Conservation (phyloP, 2,329 filamentous ascomycete genomes). For the Botrytis sinoallii region DNA sequence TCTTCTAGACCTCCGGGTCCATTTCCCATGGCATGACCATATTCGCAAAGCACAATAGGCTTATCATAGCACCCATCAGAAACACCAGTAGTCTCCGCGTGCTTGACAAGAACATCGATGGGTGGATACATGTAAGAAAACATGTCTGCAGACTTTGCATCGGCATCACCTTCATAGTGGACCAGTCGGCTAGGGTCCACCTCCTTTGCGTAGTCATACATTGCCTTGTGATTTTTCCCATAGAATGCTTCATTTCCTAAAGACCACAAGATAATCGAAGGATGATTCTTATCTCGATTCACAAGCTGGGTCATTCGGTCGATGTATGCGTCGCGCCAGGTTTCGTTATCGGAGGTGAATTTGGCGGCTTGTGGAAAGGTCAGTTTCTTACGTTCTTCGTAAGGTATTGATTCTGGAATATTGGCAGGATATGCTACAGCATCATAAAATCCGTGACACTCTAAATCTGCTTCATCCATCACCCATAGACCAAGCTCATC, state of each 20-base stretch:
- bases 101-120: slow-evolving; percentile 42
- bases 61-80: slow-evolving; percentile 46
- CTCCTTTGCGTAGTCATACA: slow-evolving; percentile 56
- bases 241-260: slow-evolving; percentile 73
- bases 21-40: slow-evolving; percentile 68
- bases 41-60: slow-evolving; percentile 58
- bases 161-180: slow-evolving; percentile 55
- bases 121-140: slow-evolving; percentile 55
- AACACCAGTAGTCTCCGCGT: slow-evolving; percentile 42
- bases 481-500: slow-evolving; percentile 66
- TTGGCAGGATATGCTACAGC: slow-evolving; percentile 47
- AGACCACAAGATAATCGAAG: slow-evolving; percentile 70
- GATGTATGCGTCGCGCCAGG: slow-evolving; percentile 62
- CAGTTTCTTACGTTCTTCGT: slow-evolving; percentile 58
- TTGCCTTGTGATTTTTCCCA: slow-evolving; percentile 63
- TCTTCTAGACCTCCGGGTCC: slow-evolving; percentile 68
- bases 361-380: slow-evolving; percentile 52
- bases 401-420: slow-evolving; percentile 55
- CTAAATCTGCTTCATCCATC: slow-evolving; percentile 51
- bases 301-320: slow-evolving; percentile 64
- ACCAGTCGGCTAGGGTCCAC: slow-evolving; percentile 51
- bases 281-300: slow-evolving; percentile 66
- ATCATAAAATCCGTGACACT: slow-evolving; percentile 50
- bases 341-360: slow-evolving; percentile 59
- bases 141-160: slow-evolving; percentile 52